Evolutionary conservation across 306 rosid species (phyloP), one percentile per base, ranked within the genome.

Genomic region (Casuarina glauca): DNA sequence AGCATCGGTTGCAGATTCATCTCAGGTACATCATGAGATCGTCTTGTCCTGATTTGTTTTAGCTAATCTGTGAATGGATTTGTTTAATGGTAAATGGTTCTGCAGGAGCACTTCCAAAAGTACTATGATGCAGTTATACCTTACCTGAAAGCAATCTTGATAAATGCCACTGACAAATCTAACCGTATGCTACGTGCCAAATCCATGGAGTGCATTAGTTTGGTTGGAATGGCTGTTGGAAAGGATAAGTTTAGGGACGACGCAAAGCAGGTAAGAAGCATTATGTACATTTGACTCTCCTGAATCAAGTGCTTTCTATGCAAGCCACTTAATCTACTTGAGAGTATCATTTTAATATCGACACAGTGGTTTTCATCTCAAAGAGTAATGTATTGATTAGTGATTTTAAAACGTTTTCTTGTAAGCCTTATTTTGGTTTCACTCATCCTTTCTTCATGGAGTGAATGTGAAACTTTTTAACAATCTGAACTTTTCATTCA

Each of bases 151-250:
- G 89, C 96, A 67, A 92, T 95, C 80, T 87, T 95, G 92, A 69
- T 95, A 70, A 95, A 95, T 82, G 99, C 99, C 76, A 92, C 97
- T 48, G 97, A 95, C 79, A 95, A 95, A 80, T 88, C 99, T 52
- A 91, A 95, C 49, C 99, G 99, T 7, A 95, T 95, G 99, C 99
- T 95, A 72, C 99, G 99, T 41, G 99, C 99, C 2, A 95, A 95
- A 86, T 93, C 99, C 74, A 95, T 95, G 99, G 99, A 95, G 90
- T 95, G 99, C 76, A 95, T 95, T 78, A 95, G 99, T 80, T 85
- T 95, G 86, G 99, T 95, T 80, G 99, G 99, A 58, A 95, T 95
- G 99, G 99, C 99, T 67, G 99, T 95, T 76, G 99, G 99, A 46
- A 95, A 95, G 87, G 99, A 95, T 50, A 95, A 95, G 78, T 95